Evolutionary conservation across 2,329 filamentous ascomycete species (phyloP).

Genomic region (Nemania sp.): DNA sequence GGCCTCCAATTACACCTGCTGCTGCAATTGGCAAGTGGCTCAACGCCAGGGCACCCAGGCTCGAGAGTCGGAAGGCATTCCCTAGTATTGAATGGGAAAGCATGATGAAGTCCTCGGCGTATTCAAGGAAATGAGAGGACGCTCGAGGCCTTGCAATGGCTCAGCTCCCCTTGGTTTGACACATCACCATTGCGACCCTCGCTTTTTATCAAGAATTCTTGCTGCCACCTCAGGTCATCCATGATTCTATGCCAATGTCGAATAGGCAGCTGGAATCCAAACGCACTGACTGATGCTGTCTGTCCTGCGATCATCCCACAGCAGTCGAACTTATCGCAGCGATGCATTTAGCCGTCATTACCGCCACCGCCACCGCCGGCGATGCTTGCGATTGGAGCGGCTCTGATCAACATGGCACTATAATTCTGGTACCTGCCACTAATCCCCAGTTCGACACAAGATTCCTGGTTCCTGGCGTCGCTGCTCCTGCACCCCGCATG

Average conservation of each 20-base stretch:
- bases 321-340: conserved; percentile 8
- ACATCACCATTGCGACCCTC: not conserved
- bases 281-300: not conserved
- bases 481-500: conserved; percentile 10
- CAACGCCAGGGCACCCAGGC: conserved; percentile 3
- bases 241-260: not conserved
- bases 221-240: not conserved
- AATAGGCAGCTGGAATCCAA: not conserved
- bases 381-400: conserved; percentile 11
- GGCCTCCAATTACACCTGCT: conserved; percentile 2
- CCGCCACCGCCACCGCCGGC: not conserved
- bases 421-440: not conserved
- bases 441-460: not conserved
- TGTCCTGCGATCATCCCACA: conserved; percentile 17
- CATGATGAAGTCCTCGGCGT: conserved; percentile 9
- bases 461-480: not conserved
- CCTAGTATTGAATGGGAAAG: not conserved
- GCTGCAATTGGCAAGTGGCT: not conserved
- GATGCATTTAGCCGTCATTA: conserved; percentile 5
- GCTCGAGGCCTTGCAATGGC: not conserved
- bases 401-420: conserved; percentile 6
- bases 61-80: conserved; percentile 7
- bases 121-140: not conserved
- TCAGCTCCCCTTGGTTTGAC: not conserved
- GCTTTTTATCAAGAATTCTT: conserved; percentile 5